These are phyloP conservation scores for Thalassiosira exigua DNA, from an alignment of 352 stramenopile genomes.

Conservation along the genomic window DNA sequence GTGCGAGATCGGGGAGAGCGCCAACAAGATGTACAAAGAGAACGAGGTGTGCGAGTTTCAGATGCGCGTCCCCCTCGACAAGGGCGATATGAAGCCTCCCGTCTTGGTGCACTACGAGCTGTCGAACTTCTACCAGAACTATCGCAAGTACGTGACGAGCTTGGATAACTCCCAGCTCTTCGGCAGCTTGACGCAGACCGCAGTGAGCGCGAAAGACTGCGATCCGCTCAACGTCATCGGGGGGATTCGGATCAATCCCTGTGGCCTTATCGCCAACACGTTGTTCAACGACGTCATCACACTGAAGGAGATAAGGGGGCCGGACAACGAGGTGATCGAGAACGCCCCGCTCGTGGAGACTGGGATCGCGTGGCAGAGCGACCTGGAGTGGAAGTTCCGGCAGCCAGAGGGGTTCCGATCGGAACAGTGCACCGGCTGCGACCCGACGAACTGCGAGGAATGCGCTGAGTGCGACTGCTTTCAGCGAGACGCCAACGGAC, in stretches of 20 bases:
- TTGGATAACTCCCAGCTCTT: conserved; percentile 89
- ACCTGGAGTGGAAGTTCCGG: conserved; percentile 94
- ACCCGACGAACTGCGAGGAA: too few relatives aligned
- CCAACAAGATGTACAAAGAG: conserved; percentile 57
- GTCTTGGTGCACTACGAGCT: conserved; percentile 99
- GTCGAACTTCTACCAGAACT: conserved; percentile 99
- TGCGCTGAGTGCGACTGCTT: conserved; percentile 55
- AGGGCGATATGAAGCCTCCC: conserved; percentile 91
- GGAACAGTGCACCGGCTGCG: conserved; percentile 62
- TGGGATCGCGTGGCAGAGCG: conserved; percentile 96
- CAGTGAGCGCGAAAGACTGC: conserved; percentile 77
- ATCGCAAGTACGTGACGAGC: conserved; percentile 92
- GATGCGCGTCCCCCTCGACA: conserved; percentile 41
- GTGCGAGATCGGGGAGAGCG: conserved; percentile 59
- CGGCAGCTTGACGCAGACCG: conserved; percentile 30
- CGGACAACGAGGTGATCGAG: conserved; percentile 26
- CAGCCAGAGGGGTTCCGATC: conserved; percentile 89
- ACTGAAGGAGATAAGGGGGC: conserved; percentile 53
- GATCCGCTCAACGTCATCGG: conserved; percentile 87
- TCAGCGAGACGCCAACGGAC: conserved; percentile 39
- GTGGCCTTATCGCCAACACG: conserved; percentile 98
- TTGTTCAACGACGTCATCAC: conserved; percentile 95
- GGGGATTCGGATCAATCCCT: conserved; percentile 91
- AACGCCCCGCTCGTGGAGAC: conserved; percentile 89
- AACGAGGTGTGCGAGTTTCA: conserved; percentile 45